Evolutionary conservation across 23 red algal genomes (phyloP).

Genomic region (Gracilariopsis chorda): DNA sequence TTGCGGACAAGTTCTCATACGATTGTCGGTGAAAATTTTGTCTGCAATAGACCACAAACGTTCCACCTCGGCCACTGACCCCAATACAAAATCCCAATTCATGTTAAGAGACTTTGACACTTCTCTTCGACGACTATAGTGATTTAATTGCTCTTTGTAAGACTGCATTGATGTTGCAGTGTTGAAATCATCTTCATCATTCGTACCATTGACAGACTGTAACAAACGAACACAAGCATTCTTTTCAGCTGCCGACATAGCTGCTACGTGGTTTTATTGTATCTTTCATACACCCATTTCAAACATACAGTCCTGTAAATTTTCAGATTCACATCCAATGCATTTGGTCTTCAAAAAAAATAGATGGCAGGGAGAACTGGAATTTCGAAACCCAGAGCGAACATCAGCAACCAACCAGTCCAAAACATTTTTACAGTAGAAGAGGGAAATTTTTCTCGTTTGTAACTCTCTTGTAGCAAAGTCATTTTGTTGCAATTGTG

Average conservation of each 20-base stretch:
- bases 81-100: neutral
- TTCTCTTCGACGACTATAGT: neutral
- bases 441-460: neutral
- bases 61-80: neutral
- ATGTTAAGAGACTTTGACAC: neutral
- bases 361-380: neutral
- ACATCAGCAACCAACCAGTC: neutral
- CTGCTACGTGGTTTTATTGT: neutral
- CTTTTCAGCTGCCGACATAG: neutral
- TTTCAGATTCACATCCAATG: neutral
- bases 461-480: neutral
- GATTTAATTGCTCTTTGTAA: neutral
- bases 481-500: neutral
- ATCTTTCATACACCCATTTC: neutral
- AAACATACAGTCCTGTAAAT: neutral
- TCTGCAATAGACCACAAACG: neutral
- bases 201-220: neutral
- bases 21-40: neutral
- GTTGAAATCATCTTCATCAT: neutral
- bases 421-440: neutral
- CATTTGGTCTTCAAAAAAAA: neutral
- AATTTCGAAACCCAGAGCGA: neutral
- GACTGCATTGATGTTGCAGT: neutral
- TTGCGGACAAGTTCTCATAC: neutral
- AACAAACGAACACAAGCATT: neutral